Evolutionary conservation across 2,329 filamentous ascomycete genomes (phyloP).

Genomic region (Alternaria arborescens): DNA sequence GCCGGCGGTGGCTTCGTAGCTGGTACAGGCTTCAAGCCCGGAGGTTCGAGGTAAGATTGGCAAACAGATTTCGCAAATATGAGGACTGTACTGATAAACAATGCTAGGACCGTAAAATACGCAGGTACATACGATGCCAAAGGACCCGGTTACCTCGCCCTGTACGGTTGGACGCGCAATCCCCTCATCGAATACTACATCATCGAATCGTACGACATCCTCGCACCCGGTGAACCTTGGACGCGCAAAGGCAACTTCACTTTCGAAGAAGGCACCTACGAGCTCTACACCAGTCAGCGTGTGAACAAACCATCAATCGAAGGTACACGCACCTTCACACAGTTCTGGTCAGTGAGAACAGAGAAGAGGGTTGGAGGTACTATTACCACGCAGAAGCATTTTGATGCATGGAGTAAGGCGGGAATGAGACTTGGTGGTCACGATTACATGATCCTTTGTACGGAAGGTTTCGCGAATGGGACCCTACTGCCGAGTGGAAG

Average conservation of each 20-base stretch:
- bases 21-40: conserved; percentile 42
- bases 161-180: conserved; percentile 65
- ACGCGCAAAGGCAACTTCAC: conserved; percentile 58
- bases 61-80: conserved; percentile 30
- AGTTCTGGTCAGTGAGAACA: conserved; percentile 63
- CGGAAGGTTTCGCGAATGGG: conserved; percentile 15
- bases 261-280: conserved; percentile 62
- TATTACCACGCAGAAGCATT: conserved; percentile 40
- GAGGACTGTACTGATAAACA: neutral
- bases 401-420: conserved; percentile 35
- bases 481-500: conserved; percentile 15
- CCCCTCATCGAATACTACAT: conserved; percentile 67
- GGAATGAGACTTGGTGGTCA: conserved; percentile 16
- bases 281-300: conserved; percentile 55
- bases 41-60: conserved; percentile 53
- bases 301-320: conserved; percentile 62
- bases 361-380: conserved; percentile 58
- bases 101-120: conserved; percentile 28
- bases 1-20: conserved; percentile 29
- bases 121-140: conserved; percentile 32
- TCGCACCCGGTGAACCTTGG: conserved; percentile 43
- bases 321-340: conserved; percentile 61
- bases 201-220: conserved; percentile 60
- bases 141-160: conserved; percentile 43
- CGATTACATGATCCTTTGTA: conserved; percentile 18